A percentile compares a stretch with the other conserved stretches of the same genome.
Evolutionary conservation across 1,284 basidiomycete species (phyloP).

Genomic region (Tetrapyrgos nigripes): DNA sequence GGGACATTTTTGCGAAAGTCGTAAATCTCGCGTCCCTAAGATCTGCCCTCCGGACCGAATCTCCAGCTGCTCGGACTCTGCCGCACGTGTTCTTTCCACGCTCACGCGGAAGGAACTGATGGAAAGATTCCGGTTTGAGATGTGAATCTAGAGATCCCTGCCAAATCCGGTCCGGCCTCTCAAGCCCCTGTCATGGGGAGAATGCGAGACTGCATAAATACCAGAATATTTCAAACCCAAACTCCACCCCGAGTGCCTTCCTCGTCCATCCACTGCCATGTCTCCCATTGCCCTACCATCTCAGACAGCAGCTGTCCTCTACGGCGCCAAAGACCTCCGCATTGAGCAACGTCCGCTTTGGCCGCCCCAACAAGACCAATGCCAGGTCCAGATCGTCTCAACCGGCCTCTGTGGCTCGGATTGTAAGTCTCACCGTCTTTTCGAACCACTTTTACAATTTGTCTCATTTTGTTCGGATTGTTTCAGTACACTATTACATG

Average conservation of each 20-base stretch:
- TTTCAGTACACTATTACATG: conserved; percentile 85
- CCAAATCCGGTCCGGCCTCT: background rate
- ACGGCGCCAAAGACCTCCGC: conserved; percentile 75
- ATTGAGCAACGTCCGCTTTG: conserved; percentile 71
- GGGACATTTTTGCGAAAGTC: conserved; percentile 40
- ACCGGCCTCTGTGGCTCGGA: conserved; percentile 95
- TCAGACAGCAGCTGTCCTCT: conserved; percentile 72
- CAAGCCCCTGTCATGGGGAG: background rate
- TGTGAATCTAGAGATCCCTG: background rate
- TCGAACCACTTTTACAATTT: background rate
- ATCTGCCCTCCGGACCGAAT: background rate
- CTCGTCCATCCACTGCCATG: conserved; percentile 41
- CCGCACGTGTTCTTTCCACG: background rate
- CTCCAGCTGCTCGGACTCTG: background rate
- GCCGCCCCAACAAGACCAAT: conserved; percentile 71
- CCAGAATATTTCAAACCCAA: conserved; percentile 26
- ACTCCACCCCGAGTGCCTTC: conserved; percentile 27
- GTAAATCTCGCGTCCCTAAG: too few relatives aligned
- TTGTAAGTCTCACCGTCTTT: conserved; percentile 53
- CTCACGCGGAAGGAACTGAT: background rate
- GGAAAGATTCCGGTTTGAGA: conserved; percentile 1
- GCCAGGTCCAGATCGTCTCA: conserved; percentile 76
- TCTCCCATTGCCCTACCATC: conserved; percentile 62
- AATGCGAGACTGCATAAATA: conserved; percentile 26
- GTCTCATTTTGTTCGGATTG: conserved; percentile 11